Evolutionary conservation across 495 filamentous ascomycete species (phyloP), one percentile per base, ranked within the genome.

Genomic region (Aspergillus incahuasiensis): DNA sequence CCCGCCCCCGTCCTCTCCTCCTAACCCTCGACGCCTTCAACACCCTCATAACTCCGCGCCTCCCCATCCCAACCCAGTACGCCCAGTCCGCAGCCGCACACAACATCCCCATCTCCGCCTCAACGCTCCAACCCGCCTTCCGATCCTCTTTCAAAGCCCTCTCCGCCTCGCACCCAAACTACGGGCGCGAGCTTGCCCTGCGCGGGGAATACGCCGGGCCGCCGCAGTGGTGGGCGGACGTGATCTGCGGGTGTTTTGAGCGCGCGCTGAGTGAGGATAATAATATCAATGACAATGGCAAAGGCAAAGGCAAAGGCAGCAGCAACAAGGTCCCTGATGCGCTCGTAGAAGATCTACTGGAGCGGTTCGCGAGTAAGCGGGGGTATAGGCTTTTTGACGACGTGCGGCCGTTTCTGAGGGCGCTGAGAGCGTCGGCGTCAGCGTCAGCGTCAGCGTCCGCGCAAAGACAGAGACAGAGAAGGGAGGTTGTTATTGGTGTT

Each of bases 1-100:
- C n/a, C n/a, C n/a, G n/a, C n/a, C n/a, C n/a, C n/a, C 48, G 35
- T 21, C 43, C 77, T 25, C 79, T 86, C 11, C 74, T 88, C 24
- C 68, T 89, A 44, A 87, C 81, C 59, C 82, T 92, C 56, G 89
- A 92, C 68, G 89, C 87, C 44, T 92, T 92, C 54, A 84, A 80
- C 3, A 92, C 89, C 0, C 73, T 92, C 32, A 90, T 89, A 69
- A 69, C 73, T 22, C 89, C 89, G 5, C 79, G 74, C 53, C 59
- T 58, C 11, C 70, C 86, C 0, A 74, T 92, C 47, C 72, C 77
- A 5, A 67, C 77, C 30, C 84, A 88, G 61, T 92, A 92, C 69
- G 77, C 73, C 11, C 59, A 77, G 6, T 69, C 80, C 18, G 89
- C 87, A 1, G 67, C 77, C 38, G 57, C 72, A 49, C 77, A 80